Evolutionary conservation across 2,329 filamentous ascomycete genomes (phyloP).

Genomic region (Aspergillus jensenii): DNA sequence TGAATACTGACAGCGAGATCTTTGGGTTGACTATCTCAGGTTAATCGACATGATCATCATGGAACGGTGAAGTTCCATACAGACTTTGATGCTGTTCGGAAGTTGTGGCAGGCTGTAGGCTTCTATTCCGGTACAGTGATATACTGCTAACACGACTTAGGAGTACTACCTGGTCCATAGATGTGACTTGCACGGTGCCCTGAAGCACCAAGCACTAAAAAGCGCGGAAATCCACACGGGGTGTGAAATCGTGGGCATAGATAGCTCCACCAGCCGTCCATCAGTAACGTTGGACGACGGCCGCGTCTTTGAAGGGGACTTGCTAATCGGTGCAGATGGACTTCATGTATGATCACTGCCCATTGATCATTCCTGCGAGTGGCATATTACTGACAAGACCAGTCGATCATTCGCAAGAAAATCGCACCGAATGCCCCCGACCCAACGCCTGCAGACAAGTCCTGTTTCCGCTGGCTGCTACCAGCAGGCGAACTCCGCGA

Average conservation of each 20-base stretch:
- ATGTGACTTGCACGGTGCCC: slow-evolving; percentile 43
- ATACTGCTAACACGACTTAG: slow-evolving; percentile 8
- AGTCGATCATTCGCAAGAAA: slow-evolving; percentile 23
- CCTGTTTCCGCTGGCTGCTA: slow-evolving; percentile 29
- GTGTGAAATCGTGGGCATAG: slow-evolving; percentile 21
- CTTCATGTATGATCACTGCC: slow-evolving; percentile 17
- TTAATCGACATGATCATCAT: slow-evolving; percentile 17
- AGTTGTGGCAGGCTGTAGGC: slow-evolving; percentile 25
- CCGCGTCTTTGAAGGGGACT: slow-evolving; percentile 18
- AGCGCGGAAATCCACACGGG: slow-evolving; percentile 22
- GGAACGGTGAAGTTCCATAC: slow-evolving; percentile 20
- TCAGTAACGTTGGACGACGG: slow-evolving; percentile 23
- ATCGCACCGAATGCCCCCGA: slow-evolving; percentile 19
- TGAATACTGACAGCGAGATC: not conserved
- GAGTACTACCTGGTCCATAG: slow-evolving; percentile 39
- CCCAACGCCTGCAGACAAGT: slow-evolving; percentile 23
- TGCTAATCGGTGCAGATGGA: slow-evolving; percentile 28
- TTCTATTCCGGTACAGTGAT: accelerated
- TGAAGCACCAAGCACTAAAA: slow-evolving; percentile 33
- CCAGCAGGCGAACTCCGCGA: slow-evolving; percentile 16
- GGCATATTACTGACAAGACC: not conserved
- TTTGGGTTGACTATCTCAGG: slow-evolving; percentile 9
- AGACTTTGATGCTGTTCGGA: slow-evolving; percentile 17
- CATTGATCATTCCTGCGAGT: no score
- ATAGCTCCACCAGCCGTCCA: slow-evolving; percentile 14